Percentiles rank a stretch among this genome's conserved stretches.
phyloP scores from a whole-genome alignment of 768 basidiomycete species.

The Lactarius hengduanensis region DNA sequence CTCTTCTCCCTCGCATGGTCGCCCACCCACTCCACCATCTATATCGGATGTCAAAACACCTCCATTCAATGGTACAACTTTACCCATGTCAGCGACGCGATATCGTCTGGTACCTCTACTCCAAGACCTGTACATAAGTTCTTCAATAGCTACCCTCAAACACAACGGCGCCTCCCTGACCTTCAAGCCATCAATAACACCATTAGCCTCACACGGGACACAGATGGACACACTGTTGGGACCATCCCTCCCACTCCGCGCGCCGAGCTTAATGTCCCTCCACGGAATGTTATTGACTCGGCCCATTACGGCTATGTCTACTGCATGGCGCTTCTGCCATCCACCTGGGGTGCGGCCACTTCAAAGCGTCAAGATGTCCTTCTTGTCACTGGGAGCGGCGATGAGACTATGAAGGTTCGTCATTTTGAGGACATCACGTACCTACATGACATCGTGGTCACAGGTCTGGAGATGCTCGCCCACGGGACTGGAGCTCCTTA shows the following conservation, averaged over 20 bases:
- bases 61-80: slow-evolving; percentile 89
- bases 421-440: not conserved
- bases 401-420: slow-evolving; percentile 81
- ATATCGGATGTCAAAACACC: slow-evolving; percentile 90
- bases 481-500: slow-evolving; percentile 47
- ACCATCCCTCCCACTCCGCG: slow-evolving; percentile 32
- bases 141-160: slow-evolving; percentile 85
- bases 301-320: slow-evolving; percentile 97
- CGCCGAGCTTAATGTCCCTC: slow-evolving; percentile 54
- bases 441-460: not conserved
- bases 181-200: slow-evolving; percentile 58
- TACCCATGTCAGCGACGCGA: slow-evolving; percentile 17
- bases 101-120: slow-evolving; percentile 33
- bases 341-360: slow-evolving; percentile 41
- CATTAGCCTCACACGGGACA: slow-evolving; percentile 35
- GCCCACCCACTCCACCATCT: slow-evolving; percentile 63
- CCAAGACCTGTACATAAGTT: slow-evolving; percentile 72
- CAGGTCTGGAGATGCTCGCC: slow-evolving; percentile 68
- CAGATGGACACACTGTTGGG: slow-evolving; percentile 30
- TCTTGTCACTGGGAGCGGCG: slow-evolving; percentile 86
- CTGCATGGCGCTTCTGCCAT: slow-evolving; percentile 60
- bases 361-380: slow-evolving; percentile 37
- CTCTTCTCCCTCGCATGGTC: slow-evolving; percentile 85
- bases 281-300: slow-evolving; percentile 73
- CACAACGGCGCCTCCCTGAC: slow-evolving; percentile 66